Evolutionary conservation across 305 asterid genomes (phyloP), one percentile per base, ranked within the genome.

Genomic region (Ajuga reptans): DNA sequence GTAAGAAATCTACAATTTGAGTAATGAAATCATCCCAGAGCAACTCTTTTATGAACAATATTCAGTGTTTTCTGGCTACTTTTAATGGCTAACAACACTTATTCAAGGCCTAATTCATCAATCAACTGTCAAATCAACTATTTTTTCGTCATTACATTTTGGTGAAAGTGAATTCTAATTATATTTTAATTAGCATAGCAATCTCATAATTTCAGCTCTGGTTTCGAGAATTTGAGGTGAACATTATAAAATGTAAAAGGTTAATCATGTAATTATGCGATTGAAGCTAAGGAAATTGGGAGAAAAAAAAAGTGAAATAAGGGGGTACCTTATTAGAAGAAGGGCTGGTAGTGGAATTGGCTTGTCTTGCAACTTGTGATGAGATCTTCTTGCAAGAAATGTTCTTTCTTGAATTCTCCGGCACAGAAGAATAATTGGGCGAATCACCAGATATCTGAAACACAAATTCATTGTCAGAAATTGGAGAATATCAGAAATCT

Each of bases 311-410:
- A 37, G 60, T 53, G 12, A 11, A 11, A 41, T n/a, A 34, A 49
- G 17, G 5, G 1, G n/a, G 10, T 49, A 90, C 96, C 93, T 90
- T 90, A 60, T 74, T 81, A 81, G 79, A 69, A 76, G 84, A 65
- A 62, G 90, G 83, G 57, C 74, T 84, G 33, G 79, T 18, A 45
- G 9, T 65, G 47, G 87, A 77, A 76, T 72, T 79, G 56, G 43
- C 71, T 7, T 61, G 77, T 18, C 72, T 72, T 1, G 63, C 27
- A 66, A 21, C 64, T 64, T 78, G 72, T 3, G 82, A 66, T 10
- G 77, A 61, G 63, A 57, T 53, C 72, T 77, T 79, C 75, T 47
- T 71, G 71, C 66, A 72, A 8, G 82, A 63, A 79, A 46, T 39
- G 71, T 53, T 72, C 77, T 68, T 80, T 72, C n/a, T 46, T 33